Evolutionary conservation across 345 rosid genomes (phyloP).

Genomic region (Lepidium africanum): DNA sequence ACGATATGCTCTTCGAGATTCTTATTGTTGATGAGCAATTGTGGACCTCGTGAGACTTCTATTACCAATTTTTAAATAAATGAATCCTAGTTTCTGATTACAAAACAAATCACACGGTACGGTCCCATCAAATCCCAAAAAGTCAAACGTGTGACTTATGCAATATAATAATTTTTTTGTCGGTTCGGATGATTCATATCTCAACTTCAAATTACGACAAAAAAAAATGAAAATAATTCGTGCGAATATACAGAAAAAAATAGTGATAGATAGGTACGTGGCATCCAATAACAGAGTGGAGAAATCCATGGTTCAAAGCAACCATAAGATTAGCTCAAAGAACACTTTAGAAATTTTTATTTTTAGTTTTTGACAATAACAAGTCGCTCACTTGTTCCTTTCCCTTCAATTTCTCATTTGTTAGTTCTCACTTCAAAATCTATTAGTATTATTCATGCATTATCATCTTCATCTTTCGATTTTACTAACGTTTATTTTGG

Average conservation of each 20-base stretch:
- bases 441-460: constrained; percentile 23
- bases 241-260: neutral
- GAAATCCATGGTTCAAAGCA: constrained; percentile 56
- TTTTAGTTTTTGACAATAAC: neutral
- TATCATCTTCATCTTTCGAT: constrained; percentile 12
- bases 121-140: neutral
- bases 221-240: neutral
- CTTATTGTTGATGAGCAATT: too few species aligned
- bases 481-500: constrained; percentile 20
- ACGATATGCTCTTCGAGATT: too few species aligned
- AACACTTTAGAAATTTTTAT: neutral
- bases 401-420: constrained; percentile 35
- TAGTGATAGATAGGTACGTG: constrained; percentile 23
- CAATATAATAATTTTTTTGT: neutral
- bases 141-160: constrained; percentile 6
- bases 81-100: too few species aligned
- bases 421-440: constrained; percentile 61
- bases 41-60: too few species aligned
- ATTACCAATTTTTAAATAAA: too few species aligned
- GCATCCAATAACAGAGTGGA: constrained; percentile 46
- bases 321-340: constrained; percentile 37
- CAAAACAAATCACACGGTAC: too few species aligned
- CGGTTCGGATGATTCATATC: neutral
- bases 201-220: neutral
- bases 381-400: constrained; percentile 61